These are phyloP conservation scores for Trichomonascaceae sp. DNA, from an alignment of 1,139 yeast genomes.

Conservation along the genomic window DNA sequence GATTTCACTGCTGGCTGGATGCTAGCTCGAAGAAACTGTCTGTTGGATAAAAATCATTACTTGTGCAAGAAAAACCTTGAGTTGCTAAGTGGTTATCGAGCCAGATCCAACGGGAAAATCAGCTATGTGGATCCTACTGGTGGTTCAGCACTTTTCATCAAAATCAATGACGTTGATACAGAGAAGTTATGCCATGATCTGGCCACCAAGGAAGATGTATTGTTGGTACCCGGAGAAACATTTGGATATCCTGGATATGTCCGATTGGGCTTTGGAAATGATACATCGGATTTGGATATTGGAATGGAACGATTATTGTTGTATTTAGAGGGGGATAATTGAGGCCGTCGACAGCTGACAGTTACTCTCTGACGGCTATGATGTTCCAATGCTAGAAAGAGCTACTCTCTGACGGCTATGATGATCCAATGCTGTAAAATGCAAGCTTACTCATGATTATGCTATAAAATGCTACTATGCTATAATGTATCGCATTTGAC, in stretches of 20 bases:
- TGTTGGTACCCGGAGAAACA: constrained; percentile 50
- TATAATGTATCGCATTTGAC: not conserved
- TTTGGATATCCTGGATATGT: constrained; percentile 41
- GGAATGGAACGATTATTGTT: constrained; percentile 27
- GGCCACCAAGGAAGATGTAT: constrained; percentile 34
- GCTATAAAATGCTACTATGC: not conserved
- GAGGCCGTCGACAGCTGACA: not conserved
- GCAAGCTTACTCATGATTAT: too few relatives aligned
- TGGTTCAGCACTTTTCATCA: constrained; percentile 46
- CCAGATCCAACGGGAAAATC: constrained; percentile 32
- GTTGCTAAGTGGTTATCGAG: constrained; percentile 35
- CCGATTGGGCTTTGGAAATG: constrained; percentile 50
- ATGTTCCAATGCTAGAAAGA: too few relatives aligned
- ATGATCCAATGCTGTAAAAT: too few relatives aligned
- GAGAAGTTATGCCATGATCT: constrained; percentile 35
- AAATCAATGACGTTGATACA: constrained; percentile 34
- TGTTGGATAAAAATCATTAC: constrained; percentile 39
- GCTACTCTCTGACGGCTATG: not conserved
- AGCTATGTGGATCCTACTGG: constrained; percentile 43
- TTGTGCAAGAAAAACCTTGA: constrained; percentile 37
- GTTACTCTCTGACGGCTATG: not conserved
- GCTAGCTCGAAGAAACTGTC: constrained; percentile 32
- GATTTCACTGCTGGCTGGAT: constrained; percentile 46
- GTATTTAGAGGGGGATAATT: not conserved
- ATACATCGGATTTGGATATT: constrained; percentile 31